Percentiles rank a stretch among this genome's conserved stretches.
Conservation (phyloP, 371 early-diverging fungal genomes). For the Apophysomyces sp. region DNA sequence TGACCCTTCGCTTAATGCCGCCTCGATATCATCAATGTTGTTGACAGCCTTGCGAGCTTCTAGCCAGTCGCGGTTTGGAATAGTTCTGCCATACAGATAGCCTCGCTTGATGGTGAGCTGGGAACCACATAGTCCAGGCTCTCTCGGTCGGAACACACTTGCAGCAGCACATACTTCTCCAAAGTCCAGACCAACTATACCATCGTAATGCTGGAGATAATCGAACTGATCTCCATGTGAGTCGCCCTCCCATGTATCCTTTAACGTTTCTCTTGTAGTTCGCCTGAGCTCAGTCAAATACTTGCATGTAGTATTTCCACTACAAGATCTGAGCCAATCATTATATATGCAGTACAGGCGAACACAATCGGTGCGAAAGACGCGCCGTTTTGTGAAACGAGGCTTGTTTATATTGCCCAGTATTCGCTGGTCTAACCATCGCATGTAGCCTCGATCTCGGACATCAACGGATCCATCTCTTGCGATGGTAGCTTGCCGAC, state of each 20-base stretch:
- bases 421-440: constrained; percentile 1
- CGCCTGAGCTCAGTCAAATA: too few relatives aligned
- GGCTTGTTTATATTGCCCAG: too few relatives aligned
- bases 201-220: constrained; percentile 2
- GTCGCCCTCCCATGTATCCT: not conserved
- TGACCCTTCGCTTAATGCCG: too few relatives aligned
- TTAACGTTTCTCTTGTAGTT: too few relatives aligned
- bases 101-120: constrained; percentile 7
- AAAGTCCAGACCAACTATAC: constrained; percentile 3
- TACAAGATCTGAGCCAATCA: too few relatives aligned
- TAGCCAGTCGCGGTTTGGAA: constrained; percentile 7
- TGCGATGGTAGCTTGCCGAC: not conserved
- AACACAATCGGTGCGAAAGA: not conserved
- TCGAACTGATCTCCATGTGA: not conserved
- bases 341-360: not conserved
- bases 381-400: not conserved
- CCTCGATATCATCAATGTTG: too few relatives aligned
- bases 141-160: not conserved
- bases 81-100: constrained; percentile 1
- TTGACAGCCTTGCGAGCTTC: too few relatives aligned
- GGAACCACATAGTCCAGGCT: not conserved
- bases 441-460: not conserved
- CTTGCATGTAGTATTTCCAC: too few relatives aligned
- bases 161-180: constrained; percentile 2
- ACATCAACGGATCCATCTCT: not conserved